Conservation (phyloP, 1,284 basidiomycete genomes). For the Lentinula novae-zelandiae region DNA sequence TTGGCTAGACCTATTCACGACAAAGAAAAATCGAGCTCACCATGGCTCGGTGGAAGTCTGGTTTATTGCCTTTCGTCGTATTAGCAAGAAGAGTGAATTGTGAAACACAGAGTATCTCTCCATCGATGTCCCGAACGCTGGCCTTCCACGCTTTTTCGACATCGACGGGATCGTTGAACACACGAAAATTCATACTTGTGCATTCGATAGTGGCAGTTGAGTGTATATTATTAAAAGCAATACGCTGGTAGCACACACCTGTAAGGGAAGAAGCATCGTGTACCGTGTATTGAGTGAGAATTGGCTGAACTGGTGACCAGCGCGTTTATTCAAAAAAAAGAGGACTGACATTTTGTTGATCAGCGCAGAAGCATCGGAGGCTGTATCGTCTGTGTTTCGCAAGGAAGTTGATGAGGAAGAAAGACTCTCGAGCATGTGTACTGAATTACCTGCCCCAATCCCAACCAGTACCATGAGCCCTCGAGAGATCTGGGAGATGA, state of each 20-base stretch:
- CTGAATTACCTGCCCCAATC: conserved; percentile 68
- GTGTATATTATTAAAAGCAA: background rate
- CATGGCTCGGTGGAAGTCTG: conserved; percentile 91
- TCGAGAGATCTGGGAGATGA: conserved; percentile 75
- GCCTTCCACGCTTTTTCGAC: conserved; percentile 73
- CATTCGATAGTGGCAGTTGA: background rate
- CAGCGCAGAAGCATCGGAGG: conserved; percentile 63
- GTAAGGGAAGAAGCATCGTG: background rate
- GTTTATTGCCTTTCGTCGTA: conserved; percentile 83
- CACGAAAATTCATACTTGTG: conserved; percentile 39
- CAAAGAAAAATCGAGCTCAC: conserved; percentile 39
- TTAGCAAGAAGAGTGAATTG: conserved; percentile 91
- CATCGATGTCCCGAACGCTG: conserved; percentile 79
- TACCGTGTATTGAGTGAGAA: background rate
- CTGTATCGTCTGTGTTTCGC: conserved; percentile 66
- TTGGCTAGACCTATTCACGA: background rate
- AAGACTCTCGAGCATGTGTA: conserved; percentile 8
- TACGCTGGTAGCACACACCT: background rate
- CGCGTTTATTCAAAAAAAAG: background rate
- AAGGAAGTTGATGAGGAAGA: conserved; percentile 15
- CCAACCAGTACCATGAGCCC: conserved; percentile 89
- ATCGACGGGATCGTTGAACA: conserved; percentile 63
- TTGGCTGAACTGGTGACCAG: background rate
- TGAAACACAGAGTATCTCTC: conserved; percentile 86
- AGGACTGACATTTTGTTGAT: conserved; percentile 73